Percentiles rank a stretch among this genome's conserved stretches.
phyloP scores from a whole-genome alignment of 139 green algal genomes.

The Choricystis sp. region DNA sequence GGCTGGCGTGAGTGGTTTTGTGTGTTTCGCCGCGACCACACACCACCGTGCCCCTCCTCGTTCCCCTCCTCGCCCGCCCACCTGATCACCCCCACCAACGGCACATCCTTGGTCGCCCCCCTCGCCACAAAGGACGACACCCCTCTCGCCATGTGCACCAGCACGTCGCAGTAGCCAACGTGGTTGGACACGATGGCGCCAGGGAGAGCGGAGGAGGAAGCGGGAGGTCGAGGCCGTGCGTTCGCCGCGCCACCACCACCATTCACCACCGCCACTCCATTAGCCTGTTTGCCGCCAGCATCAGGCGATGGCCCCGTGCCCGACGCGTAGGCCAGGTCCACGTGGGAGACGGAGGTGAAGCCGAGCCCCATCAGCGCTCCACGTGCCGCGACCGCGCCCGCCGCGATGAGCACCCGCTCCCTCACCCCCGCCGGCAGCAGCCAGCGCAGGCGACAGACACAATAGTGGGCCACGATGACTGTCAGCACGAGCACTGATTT shows the following conservation, averaged over 20 bases:
- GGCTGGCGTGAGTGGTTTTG: not conserved
- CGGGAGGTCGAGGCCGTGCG: no score
- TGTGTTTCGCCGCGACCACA: not conserved
- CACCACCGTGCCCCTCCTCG: no score
- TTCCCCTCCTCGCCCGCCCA: conserved; percentile 4
- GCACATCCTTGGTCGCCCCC: conserved; percentile 26
- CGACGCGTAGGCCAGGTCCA: no score
- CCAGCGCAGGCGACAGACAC: conserved; percentile 12
- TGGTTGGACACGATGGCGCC: conserved; percentile 66
- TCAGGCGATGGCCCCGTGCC: not conserved
- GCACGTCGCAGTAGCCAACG: conserved; percentile 64
- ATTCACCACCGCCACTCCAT: not conserved
- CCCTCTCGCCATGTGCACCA: conserved; percentile 58
- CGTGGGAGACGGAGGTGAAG: no score
- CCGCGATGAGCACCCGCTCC: no score
- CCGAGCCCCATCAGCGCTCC: no score
- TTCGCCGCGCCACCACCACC: not conserved
- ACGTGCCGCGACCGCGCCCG: no score
- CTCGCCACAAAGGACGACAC: conserved; percentile 70
- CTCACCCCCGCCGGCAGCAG: conserved; percentile 10
- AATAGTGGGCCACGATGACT: conserved; percentile 31
- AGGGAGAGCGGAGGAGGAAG: no score
- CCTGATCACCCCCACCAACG: conserved; percentile 63
- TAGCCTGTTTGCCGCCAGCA: not conserved
- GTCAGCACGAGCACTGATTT: conserved; percentile 18